Conservation (phyloP, 768 basidiomycete species). For the Paxillus rubicundulus region DNA sequence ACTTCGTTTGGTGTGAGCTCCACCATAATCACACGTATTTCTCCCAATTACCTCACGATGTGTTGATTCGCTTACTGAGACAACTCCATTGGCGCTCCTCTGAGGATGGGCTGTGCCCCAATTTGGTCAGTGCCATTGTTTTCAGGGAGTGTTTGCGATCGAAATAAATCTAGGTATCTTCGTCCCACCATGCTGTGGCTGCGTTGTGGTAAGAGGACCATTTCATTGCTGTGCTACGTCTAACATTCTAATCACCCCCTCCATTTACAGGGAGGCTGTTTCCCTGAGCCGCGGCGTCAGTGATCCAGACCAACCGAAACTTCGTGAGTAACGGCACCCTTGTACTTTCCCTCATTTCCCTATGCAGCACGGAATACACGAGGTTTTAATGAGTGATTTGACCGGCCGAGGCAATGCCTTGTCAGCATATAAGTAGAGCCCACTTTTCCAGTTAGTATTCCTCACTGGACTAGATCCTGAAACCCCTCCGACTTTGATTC, state of each 20-base stretch:
- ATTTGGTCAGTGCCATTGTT: not conserved
- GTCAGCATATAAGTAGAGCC: constrained; percentile 30
- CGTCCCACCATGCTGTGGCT: constrained; percentile 21
- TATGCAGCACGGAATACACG: constrained; percentile 34
- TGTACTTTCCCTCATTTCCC: constrained; percentile 25
- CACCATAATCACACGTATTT: constrained; percentile 12
- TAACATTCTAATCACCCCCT: constrained; percentile 28
- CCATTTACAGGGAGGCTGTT: constrained; percentile 33
- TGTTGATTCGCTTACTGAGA: constrained; percentile 10
- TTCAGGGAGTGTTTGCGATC: constrained; percentile 4
- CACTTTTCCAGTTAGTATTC: constrained; percentile 16
- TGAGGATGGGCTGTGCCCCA: constrained; percentile 1
- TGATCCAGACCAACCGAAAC: constrained; percentile 28
- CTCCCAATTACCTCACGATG: constrained; percentile 20
- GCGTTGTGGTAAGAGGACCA: constrained; percentile 10
- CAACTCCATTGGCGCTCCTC: not conserved
- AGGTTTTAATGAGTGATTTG: constrained; percentile 33
- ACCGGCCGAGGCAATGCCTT: constrained; percentile 29
- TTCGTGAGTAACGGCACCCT: constrained; percentile 24
- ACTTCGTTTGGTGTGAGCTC: constrained; percentile 11
- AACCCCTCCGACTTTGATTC: constrained; percentile 12
- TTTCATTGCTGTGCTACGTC: constrained; percentile 25
- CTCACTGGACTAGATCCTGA: constrained; percentile 14
- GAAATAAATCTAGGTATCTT: constrained; percentile 8
- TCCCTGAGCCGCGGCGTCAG: constrained; percentile 30